Evolutionary conservation across 1,284 basidiomycete genomes (phyloP).

Genomic region (Coniferiporia weirii): DNA sequence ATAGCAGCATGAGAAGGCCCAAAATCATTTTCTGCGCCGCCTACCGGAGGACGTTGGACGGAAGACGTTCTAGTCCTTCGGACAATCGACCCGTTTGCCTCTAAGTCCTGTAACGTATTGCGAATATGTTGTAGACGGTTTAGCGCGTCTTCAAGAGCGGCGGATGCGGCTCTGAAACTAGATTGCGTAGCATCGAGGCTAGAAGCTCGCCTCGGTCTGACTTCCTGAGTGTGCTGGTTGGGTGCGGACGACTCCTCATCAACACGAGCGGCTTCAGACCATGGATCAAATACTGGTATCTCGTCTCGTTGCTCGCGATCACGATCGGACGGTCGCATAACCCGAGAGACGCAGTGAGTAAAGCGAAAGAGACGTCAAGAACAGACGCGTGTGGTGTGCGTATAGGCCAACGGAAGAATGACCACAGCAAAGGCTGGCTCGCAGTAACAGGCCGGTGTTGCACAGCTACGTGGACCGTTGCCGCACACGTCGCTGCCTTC

Average conservation of each 20-base stretch:
- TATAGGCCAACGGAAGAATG: background rate
- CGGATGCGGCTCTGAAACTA: slow-evolving; percentile 31
- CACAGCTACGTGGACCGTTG: no score
- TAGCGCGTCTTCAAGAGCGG: slow-evolving; percentile 45
- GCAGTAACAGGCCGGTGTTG: no score
- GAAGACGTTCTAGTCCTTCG: background rate
- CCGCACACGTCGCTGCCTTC: no score
- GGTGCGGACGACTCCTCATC: background rate
- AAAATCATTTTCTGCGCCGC: slow-evolving; percentile 16
- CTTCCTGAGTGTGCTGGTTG: background rate
- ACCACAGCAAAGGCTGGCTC: no score
- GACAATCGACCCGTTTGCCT: slow-evolving; percentile 27
- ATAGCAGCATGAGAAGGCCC: slow-evolving; percentile 32
- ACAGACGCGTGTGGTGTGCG: background rate
- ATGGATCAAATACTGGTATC: background rate
- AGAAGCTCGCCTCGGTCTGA: background rate
- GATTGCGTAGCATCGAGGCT: background rate
- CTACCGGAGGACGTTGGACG: background rate
- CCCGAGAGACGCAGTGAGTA: background rate
- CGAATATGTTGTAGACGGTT: slow-evolving; percentile 47
- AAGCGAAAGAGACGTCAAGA: background rate
- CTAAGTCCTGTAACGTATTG: slow-evolving; percentile 25
- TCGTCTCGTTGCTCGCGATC: background rate
- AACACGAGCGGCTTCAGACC: background rate
- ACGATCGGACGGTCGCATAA: background rate